These are phyloP conservation scores for Pleoardoris graminearum DNA, from an alignment of 2,329 filamentous ascomycete genomes.

Conservation along the genomic window DNA sequence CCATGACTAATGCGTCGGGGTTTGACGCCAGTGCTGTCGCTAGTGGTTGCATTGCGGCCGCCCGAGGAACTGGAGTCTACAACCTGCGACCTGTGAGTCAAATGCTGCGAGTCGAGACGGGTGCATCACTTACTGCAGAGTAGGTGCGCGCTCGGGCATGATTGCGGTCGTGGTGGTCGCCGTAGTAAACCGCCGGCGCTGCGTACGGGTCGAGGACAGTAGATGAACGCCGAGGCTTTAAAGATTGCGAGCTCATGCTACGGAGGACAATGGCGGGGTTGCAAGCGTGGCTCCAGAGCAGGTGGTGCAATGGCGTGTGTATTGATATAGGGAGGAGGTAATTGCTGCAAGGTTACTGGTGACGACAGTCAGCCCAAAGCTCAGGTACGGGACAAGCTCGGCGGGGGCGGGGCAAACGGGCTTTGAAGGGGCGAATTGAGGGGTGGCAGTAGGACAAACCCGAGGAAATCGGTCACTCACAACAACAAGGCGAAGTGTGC, in stretches of 20 bases:
- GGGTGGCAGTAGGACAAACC: background rate
- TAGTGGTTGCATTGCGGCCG: slow-evolving; percentile 36
- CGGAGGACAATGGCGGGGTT: slow-evolving; percentile 24
- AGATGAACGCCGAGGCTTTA: slow-evolving; percentile 43
- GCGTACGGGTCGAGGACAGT: slow-evolving; percentile 60
- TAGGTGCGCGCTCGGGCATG: slow-evolving; percentile 57
- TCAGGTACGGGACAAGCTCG: background rate
- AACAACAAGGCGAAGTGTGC: background rate
- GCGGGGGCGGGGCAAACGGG: slow-evolving; percentile 11
- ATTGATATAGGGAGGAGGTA: slow-evolving; percentile 14
- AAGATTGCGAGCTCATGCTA: slow-evolving; percentile 49
- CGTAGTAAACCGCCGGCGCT: slow-evolving; percentile 63
- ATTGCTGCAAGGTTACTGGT: slow-evolving; percentile 9
- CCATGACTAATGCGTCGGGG: slow-evolving; percentile 45
- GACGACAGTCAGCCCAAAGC: slow-evolving; percentile 4
- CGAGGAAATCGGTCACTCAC: no score
- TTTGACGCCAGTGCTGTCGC: slow-evolving; percentile 29
- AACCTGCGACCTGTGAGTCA: slow-evolving; percentile 27
- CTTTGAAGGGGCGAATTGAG: background rate
- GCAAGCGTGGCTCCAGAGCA: slow-evolving; percentile 8
- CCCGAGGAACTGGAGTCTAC: slow-evolving; percentile 25
- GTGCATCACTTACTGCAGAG: slow-evolving; percentile 54
- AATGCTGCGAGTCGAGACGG: background rate
- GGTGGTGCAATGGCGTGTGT: slow-evolving; percentile 12
- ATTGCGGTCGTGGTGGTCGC: slow-evolving; percentile 52